These are phyloP conservation scores for Filosporella fistucella DNA, from an alignment of 495 filamentous ascomycete genomes.

Conservation along the genomic window DNA sequence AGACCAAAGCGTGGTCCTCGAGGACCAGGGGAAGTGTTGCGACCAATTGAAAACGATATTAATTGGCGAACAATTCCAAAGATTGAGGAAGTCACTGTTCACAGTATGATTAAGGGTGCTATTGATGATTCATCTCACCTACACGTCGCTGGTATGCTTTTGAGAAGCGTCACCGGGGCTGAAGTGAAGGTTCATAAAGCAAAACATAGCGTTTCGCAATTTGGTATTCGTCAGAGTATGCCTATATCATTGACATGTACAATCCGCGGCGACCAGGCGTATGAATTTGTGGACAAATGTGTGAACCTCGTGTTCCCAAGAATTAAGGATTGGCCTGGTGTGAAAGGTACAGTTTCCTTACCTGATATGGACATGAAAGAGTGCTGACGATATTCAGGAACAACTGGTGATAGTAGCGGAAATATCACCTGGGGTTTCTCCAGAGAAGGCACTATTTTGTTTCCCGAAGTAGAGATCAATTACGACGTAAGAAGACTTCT, in stretches of 20 bases:
- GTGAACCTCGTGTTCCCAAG: conserved; percentile 85
- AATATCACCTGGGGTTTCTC: conserved; percentile 80
- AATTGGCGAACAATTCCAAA: conserved; percentile 82
- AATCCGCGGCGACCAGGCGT: conserved; percentile 73
- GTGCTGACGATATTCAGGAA: conserved; percentile 24
- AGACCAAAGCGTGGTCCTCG: conserved; percentile 77
- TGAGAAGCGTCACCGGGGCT: conserved; percentile 85
- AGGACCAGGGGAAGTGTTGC: conserved; percentile 58
- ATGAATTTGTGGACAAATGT: conserved; percentile 80
- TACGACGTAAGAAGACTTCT: conserved; percentile 67
- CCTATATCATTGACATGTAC: conserved; percentile 64
- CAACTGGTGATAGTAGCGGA: conserved; percentile 75
- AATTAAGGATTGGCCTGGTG: conserved; percentile 91
- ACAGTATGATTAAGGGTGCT: conserved; percentile 52
- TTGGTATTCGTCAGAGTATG: conserved; percentile 50
- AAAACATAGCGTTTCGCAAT: conserved; percentile 61
- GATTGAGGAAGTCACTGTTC: conserved; percentile 73
- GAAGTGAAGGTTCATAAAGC: conserved; percentile 64
- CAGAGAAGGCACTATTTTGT: conserved; percentile 66
- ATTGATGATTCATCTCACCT: conserved; percentile 46
- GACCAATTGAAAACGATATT: conserved; percentile 69
- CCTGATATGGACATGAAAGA: background rate
- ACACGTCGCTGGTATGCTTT: conserved; percentile 73
- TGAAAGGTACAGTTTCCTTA: conserved; percentile 53
- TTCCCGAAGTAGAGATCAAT: conserved; percentile 91